Conservation (phyloP, 176 grass and related monocot species). For the Hyparrhenia diplandra region DNA sequence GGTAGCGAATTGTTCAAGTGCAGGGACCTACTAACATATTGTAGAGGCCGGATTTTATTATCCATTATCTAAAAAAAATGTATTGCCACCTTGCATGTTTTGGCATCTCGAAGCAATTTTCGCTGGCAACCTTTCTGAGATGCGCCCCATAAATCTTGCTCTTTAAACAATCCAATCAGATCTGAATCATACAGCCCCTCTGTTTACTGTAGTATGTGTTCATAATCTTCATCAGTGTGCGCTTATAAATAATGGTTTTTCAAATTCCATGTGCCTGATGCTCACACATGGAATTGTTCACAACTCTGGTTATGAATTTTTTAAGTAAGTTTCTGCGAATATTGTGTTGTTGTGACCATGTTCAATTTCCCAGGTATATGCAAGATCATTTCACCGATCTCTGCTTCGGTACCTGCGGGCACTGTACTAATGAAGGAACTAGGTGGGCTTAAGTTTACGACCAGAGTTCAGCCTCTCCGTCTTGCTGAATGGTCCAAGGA, state of each 20-base stretch:
- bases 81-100: neutral
- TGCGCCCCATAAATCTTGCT: neutral
- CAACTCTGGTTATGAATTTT: neutral
- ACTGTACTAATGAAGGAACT: slow-evolving; percentile 86
- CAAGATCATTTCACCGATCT: slow-evolving; percentile 90
- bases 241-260: neutral
- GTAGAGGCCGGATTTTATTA: too few species aligned
- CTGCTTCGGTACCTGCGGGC: slow-evolving; percentile 73
- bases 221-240: neutral
- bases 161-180: neutral
- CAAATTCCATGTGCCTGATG: neutral
- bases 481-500: slow-evolving; percentile 84
- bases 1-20: slow-evolving; percentile 17
- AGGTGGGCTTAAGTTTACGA: slow-evolving; percentile 80
- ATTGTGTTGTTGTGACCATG: neutral
- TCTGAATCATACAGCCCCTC: neutral
- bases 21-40: neutral
- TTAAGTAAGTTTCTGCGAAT: slow-evolving; percentile 9
- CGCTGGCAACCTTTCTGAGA: neutral
- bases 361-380: slow-evolving; percentile 67
- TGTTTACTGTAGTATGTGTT: neutral
- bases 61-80: too few species aligned
- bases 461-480: slow-evolving; percentile 86
- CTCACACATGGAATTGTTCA: neutral
- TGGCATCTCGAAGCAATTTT: slow-evolving; percentile 5